Evolutionary conservation across 2,329 filamentous ascomycete genomes (phyloP), one percentile per base, ranked within the genome.

Genomic region (Cladosporium sp.): DNA sequence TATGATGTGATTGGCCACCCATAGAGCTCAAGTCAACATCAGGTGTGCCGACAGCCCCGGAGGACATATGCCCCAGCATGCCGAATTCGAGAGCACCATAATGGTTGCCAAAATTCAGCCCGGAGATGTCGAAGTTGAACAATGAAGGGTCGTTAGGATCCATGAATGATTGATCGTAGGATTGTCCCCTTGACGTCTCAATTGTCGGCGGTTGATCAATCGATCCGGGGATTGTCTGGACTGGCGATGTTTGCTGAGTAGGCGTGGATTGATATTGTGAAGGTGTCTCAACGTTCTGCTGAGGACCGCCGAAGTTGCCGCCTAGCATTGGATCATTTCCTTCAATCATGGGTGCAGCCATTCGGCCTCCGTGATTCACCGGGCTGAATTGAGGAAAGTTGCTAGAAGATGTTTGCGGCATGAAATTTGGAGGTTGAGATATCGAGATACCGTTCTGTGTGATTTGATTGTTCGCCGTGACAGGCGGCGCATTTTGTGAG

Each of bases 31-130:
- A 58, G 19, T 65, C 66, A 9, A 62, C 33, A 29, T 66, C 61
- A 5, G 64, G 62, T 3, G 66, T 64, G 22, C 64, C 64, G 20
- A 67, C 62, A n/a, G 88, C 86, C 12, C 87, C 87, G n/a, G 87
- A 89, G 53, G 88, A 89, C 87, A 98, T 95, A 67, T 97, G 92
- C 22, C 89, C 90, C 0, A 98, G 80, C 80, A 97, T 96, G 48
- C 90, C 87, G 67, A 97, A 96, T 68, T 97, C 93, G 67, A 95
- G 78, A 15, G 91, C 92, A 53, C 91, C 92, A 64, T 97, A 98
- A 57, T 95, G 89, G 65, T 93, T 97, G 50, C 90, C 91, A 67
- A 97, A 98, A 66, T 93, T 93, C 66, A 96, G 79, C 52, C 89
- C 90, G 49, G 94, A 90, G 9, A 96, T 81, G 66, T 97, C 91